phyloP scores from a whole-genome alignment of 2,329 filamentous ascomycete species.

The Penicillium sp. region DNA sequence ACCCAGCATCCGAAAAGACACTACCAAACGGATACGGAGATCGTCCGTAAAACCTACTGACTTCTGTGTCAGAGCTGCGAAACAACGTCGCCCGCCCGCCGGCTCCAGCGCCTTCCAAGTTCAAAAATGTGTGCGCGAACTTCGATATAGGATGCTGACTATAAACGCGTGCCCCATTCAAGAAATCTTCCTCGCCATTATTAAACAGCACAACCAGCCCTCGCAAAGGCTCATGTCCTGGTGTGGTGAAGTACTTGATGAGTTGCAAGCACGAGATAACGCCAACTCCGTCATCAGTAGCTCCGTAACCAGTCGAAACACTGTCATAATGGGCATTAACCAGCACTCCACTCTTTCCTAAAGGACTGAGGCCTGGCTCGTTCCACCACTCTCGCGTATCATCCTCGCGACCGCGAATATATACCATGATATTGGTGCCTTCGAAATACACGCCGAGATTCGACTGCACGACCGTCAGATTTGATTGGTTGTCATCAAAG shows the following conservation, averaged over 20 bases:
- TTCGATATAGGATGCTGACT: constrained; percentile 75
- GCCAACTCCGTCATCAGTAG: constrained; percentile 89
- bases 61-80: constrained; percentile 79
- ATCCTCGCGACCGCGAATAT: constrained; percentile 78
- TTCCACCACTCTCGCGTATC: constrained; percentile 72
- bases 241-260: constrained; percentile 75
- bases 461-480: constrained; percentile 60
- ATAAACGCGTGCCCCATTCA: constrained; percentile 83
- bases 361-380: constrained; percentile 44
- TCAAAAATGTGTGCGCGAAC: constrained; percentile 83
- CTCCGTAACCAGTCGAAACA: constrained; percentile 86
- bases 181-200: constrained; percentile 90
- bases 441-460: constrained; percentile 74
- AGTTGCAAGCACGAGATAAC: constrained; percentile 83
- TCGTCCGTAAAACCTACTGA: constrained; percentile 72
- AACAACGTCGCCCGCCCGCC: constrained; percentile 86
- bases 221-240: constrained; percentile 67
- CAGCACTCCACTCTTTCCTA: constrained; percentile 70
- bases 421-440: constrained; percentile 86
- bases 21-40: constrained; percentile 76
- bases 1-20: constrained; percentile 78
- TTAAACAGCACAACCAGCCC: constrained; percentile 85
- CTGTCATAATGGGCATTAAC: constrained; percentile 96
- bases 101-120: constrained; percentile 90
- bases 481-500: constrained; percentile 75